These are phyloP conservation scores for Inonotus hispidus DNA, from an alignment of 1,284 basidiomycete species.

Conservation along the genomic window DNA sequence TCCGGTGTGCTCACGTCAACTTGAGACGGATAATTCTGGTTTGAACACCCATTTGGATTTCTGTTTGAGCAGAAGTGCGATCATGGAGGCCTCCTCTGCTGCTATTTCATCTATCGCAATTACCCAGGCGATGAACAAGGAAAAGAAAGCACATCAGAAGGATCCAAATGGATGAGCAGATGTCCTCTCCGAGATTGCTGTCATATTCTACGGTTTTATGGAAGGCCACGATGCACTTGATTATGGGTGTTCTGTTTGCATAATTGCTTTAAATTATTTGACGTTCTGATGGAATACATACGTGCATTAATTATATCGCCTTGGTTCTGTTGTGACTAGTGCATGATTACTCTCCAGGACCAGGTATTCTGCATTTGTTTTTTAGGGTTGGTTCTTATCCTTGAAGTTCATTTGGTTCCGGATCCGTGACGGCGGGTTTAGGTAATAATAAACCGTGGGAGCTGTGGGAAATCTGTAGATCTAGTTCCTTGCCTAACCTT, in stretches of 20 bases:
- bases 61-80: slow-evolving; percentile 66
- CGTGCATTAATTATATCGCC: no score
- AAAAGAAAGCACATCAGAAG: not conserved
- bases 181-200: not conserved
- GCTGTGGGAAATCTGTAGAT: not conserved
- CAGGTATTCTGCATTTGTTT: no score
- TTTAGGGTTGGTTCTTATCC: not conserved
- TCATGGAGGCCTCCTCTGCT: slow-evolving; percentile 40
- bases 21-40: slow-evolving; percentile 58
- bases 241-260: not conserved
- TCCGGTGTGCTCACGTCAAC: slow-evolving; percentile 57
- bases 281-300: no score
- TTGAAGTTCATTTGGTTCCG: not conserved
- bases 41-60: slow-evolving; percentile 75
- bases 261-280: not conserved
- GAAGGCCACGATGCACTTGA: no score
- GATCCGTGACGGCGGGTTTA: not conserved
- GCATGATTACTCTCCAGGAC: no score
- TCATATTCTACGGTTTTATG: no score
- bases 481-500: not conserved
- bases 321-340: no score
- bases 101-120: not conserved
- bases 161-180: not conserved
- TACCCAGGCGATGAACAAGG: not conserved
- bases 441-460: not conserved